A percentile compares a stretch with the other conserved stretches of the same genome.
These are phyloP conservation scores for Viola pubescens DNA, from an alignment of 441 rosid genomes.

Conservation along the genomic window DNA sequence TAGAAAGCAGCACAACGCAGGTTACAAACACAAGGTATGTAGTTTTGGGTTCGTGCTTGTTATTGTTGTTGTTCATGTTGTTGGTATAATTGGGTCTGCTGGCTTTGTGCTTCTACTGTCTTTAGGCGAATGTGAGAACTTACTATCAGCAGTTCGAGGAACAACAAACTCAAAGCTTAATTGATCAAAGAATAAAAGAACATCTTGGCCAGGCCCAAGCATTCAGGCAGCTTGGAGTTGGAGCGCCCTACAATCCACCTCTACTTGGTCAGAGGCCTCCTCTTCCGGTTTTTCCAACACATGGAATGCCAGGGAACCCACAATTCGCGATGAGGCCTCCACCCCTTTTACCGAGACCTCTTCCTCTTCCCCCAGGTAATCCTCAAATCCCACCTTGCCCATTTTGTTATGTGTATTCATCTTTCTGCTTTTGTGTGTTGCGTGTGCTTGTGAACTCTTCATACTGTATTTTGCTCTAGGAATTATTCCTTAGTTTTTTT, in stretches of 20 bases:
- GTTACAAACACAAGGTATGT: constrained; percentile 89
- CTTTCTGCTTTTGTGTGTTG: neutral
- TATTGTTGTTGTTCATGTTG: neutral
- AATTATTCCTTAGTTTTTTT: too few relatives aligned
- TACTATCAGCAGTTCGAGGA: constrained; percentile 98
- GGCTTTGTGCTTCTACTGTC: constrained; percentile 1
- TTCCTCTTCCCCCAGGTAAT: constrained; percentile 53
- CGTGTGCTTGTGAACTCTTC: neutral
- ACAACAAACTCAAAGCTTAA: constrained; percentile 88
- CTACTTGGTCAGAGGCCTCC: constrained; percentile 69
- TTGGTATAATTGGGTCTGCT: neutral
- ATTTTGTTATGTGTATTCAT: neutral
- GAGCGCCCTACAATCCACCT: constrained; percentile 83
- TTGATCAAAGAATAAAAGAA: constrained; percentile 91
- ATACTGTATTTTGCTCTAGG: too few relatives aligned
- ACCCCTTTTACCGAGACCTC: constrained; percentile 69
- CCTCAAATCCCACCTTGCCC: neutral
- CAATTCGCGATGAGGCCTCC: constrained; percentile 77
- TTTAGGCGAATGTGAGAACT: constrained; percentile 79
- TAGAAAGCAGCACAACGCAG: constrained; percentile 97
- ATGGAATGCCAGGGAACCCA: constrained; percentile 42
- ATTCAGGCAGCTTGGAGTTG: constrained; percentile 86
- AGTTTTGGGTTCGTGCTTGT: constrained; percentile 1
- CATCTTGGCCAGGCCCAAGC: constrained; percentile 89
- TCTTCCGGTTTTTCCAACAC: constrained; percentile 64